A percentile compares a stretch with the other conserved stretches of the same genome.
Conservation (phyloP, 176 grass and related monocot species). For the Lolium multiflorum region DNA sequence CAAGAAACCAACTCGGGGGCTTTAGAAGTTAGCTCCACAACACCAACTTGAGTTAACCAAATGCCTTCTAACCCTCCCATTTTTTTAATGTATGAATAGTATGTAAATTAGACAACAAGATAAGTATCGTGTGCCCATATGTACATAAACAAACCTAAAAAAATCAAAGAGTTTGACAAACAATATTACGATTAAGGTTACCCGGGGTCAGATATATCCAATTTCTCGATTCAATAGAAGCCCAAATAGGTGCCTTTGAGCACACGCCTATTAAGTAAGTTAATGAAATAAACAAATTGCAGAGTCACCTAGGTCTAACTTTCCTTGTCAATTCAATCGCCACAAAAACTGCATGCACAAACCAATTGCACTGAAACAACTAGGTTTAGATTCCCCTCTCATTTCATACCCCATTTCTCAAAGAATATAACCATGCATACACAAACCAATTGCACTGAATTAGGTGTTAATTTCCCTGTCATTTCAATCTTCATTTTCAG, state of each 20-base stretch:
- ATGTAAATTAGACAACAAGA: not conserved
- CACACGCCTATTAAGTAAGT: too few relatives aligned
- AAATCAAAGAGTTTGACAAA: not conserved
- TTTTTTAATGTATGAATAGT: too few relatives aligned
- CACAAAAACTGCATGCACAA: not conserved
- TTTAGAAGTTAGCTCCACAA: not conserved
- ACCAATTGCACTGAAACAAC: not conserved
- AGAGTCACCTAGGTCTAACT: not conserved
- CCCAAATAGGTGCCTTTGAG: too few relatives aligned
- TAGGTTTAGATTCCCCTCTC: not conserved
- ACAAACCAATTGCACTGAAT: not conserved
- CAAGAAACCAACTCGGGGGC: not conserved
- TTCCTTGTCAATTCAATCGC: not conserved
- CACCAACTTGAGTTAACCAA: not conserved
- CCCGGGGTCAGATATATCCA: too few relatives aligned
- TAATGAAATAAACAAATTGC: not conserved
- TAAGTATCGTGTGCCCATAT: not conserved
- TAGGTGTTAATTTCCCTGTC: not conserved
- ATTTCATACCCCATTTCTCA: not conserved
- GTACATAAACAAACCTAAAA: not conserved
- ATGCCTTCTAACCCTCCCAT: not conserved
- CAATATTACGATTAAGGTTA: not conserved
- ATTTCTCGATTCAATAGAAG: too few relatives aligned
- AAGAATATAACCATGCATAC: not conserved
- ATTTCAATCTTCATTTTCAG: not conserved